Conservation (phyloP, 2,329 filamentous ascomycete species). For the Venturia pyrina region DNA sequence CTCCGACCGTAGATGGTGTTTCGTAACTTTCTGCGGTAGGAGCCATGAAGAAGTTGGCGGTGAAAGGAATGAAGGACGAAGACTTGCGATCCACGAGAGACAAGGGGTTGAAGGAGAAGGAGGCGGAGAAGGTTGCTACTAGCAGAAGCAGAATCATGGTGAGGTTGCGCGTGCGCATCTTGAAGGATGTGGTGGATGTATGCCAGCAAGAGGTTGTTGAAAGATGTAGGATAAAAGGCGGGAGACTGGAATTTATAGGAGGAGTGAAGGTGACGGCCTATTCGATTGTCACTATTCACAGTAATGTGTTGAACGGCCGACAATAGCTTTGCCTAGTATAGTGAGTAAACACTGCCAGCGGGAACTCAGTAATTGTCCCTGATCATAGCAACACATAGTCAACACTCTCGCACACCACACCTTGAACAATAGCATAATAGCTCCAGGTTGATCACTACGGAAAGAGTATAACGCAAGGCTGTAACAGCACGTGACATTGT, state of each 20-base stretch:
- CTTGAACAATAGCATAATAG: background rate
- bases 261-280: background rate
- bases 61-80: background rate
- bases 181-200: background rate
- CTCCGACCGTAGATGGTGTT: background rate
- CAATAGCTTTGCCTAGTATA: background rate
- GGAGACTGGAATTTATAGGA: background rate
- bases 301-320: background rate
- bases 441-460: background rate
- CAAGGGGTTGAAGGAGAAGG: background rate
- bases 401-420: background rate
- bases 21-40: background rate
- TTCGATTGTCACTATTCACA: background rate
- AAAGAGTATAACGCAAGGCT: background rate
- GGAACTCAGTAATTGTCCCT: background rate
- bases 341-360: background rate
- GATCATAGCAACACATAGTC: background rate
- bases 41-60: background rate
- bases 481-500: background rate
- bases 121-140: background rate
- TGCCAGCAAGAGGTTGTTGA: background rate
- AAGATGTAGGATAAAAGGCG: background rate
- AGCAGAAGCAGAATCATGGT: background rate
- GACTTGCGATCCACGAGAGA: background rate
- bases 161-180: background rate